phyloP scores from a whole-genome alignment of 1,139 yeast species.

The Ogataea hybrid region DNA sequence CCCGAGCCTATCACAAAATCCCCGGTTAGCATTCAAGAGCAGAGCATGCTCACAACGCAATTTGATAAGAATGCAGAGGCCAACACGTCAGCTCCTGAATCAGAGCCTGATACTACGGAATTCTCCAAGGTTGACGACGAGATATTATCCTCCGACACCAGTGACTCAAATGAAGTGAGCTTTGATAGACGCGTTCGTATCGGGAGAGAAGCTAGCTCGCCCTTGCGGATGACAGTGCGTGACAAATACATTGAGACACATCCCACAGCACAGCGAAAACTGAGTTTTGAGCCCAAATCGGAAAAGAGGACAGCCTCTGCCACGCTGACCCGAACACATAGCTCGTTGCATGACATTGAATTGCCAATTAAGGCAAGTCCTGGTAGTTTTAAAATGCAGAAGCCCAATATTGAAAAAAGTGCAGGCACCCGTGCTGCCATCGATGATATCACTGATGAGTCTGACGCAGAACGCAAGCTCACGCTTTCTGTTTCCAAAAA shows the following conservation, averaged over 20 bases:
- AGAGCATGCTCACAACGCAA: too few relatives aligned
- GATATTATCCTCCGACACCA: too few relatives aligned
- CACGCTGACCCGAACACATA: neutral
- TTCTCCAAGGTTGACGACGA: too few relatives aligned
- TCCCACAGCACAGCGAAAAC: neutral
- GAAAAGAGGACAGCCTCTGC: neutral
- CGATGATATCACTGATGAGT: conserved; percentile 35
- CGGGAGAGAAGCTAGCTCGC: neutral
- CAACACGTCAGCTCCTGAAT: too few relatives aligned
- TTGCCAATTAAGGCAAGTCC: conserved; percentile 1
- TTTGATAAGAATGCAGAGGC: too few relatives aligned
- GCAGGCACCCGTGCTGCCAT: neutral
- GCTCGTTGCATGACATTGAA: conserved; percentile 15
- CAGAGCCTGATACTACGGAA: too few relatives aligned
- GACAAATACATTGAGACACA: neutral
- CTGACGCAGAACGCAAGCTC: conserved; percentile 52
- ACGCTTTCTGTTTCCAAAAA: conserved; percentile 55
- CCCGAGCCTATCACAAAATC: too few relatives aligned
- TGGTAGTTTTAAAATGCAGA: neutral
- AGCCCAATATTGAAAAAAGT: conserved; percentile 1
- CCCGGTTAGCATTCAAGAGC: too few relatives aligned
- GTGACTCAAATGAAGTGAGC: too few relatives aligned
- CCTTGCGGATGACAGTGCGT: neutral
- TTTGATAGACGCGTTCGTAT: too few relatives aligned
- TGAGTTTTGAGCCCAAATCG: neutral